Percentiles rank a stretch among this genome's conserved stretches.
Conservation (phyloP, 2,329 filamentous ascomycete genomes). For the Curvularia hawaiiensis region DNA sequence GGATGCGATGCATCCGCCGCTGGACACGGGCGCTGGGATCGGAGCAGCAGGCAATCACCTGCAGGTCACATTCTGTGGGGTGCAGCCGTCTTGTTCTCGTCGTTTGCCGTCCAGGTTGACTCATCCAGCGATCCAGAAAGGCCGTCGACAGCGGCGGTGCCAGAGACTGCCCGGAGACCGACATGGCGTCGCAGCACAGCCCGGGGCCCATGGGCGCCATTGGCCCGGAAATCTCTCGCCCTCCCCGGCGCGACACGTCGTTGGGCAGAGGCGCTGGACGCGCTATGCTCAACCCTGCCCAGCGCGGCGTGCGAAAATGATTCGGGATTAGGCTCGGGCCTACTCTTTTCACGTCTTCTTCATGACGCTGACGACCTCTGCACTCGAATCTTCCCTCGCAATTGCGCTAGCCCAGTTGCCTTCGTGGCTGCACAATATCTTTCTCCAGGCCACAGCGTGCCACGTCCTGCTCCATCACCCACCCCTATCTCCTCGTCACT, state of each 20-base stretch:
- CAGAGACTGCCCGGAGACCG: conserved; percentile 27
- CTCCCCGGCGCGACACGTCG: conserved; percentile 22
- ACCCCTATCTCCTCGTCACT: conserved; percentile 11
- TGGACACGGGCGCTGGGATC: conserved; percentile 7
- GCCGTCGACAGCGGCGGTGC: conserved; percentile 24
- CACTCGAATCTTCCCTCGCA: conserved; percentile 36
- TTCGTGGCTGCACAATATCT: conserved; percentile 29
- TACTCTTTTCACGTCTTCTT: conserved; percentile 10
- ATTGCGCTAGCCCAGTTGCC: conserved; percentile 35
- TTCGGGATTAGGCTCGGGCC: conserved; percentile 2
- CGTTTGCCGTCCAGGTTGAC: conserved; percentile 26
- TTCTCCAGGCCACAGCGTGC: conserved; percentile 35
- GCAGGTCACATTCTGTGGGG: conserved; percentile 29
- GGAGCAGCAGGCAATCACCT: conserved; percentile 21
- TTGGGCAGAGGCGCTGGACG: too few relatives aligned
- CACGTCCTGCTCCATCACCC: conserved; percentile 16
- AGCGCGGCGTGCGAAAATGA: too few relatives aligned
- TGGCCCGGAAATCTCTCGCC: conserved; percentile 20
- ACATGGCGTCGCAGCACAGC: conserved; percentile 5
- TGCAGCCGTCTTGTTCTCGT: conserved; percentile 38
- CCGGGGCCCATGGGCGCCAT: conserved; percentile 13
- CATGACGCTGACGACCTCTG: conserved; percentile 31
- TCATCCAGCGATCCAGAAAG: conserved; percentile 19
- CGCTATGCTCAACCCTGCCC: too few relatives aligned
- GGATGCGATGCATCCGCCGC: background rate